Percentiles rank a stretch among this genome's conserved stretches.
These are phyloP conservation scores for Phytophthora ohioensis DNA, from an alignment of 352 stramenopile species.

Conservation along the genomic window DNA sequence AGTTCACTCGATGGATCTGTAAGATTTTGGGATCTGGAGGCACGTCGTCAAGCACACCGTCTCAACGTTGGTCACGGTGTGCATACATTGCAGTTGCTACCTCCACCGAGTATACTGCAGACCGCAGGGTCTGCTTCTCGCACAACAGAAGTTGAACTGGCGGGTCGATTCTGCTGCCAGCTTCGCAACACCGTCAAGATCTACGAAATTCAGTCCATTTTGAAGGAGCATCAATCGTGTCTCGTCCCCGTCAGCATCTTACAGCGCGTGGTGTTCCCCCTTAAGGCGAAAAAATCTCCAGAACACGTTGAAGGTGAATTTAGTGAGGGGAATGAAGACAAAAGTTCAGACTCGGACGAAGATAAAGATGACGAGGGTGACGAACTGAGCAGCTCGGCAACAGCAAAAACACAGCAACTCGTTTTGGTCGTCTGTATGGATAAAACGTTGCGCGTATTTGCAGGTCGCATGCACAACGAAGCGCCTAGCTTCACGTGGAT, in stretches of 20 bases:
- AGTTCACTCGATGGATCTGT: conserved; percentile 78
- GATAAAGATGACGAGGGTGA: conserved; percentile 24
- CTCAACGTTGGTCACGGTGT: conserved; percentile 62
- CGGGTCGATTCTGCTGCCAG: conserved; percentile 68
- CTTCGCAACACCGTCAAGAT: conserved; percentile 63
- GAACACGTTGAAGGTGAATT: conserved; percentile 6
- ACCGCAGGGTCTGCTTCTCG: not conserved
- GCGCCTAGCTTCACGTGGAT: conserved; percentile 77
- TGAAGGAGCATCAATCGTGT: conserved; percentile 72
- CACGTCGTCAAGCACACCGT: conserved; percentile 66
- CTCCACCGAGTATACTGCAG: conserved; percentile 18
- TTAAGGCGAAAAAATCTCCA: conserved; percentile 4
- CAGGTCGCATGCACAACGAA: conserved; percentile 55
- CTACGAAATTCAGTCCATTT: conserved; percentile 70
- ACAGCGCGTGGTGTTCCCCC: conserved; percentile 52
- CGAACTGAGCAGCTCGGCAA: not conserved
- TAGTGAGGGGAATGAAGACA: conserved; percentile 5
- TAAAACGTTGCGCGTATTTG: conserved; percentile 73
- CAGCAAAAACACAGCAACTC: conserved; percentile 41
- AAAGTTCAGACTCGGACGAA: conserved; percentile 27
- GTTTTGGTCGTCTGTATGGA: conserved; percentile 71
- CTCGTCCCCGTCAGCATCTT: conserved; percentile 68
- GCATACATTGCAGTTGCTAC: conserved; percentile 54
- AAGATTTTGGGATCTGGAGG: conserved; percentile 74
- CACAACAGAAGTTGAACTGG: conserved; percentile 30